These are phyloP conservation scores for Cutaneotrichosporon sp. DNA, from an alignment of 1,284 basidiomycete species.

Conservation along the genomic window DNA sequence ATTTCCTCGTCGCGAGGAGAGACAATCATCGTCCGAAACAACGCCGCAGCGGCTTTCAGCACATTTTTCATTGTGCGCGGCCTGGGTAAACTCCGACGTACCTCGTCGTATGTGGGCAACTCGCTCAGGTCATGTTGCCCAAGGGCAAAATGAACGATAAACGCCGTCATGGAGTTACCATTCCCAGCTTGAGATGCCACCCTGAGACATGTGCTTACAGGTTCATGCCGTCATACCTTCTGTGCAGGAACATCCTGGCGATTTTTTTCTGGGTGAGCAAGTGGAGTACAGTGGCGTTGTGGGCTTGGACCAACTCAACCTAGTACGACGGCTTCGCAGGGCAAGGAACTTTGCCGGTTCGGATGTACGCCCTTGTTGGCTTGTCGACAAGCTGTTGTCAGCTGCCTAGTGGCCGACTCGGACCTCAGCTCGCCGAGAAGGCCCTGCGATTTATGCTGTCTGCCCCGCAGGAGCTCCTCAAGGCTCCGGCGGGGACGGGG, in stretches of 20 bases:
- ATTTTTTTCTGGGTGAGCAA: not conserved
- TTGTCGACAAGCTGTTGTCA: not conserved
- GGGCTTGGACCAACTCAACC: not conserved
- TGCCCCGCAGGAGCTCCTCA: not conserved
- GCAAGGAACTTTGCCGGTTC: not conserved
- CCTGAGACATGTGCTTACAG: not conserved
- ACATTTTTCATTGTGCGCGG: too few relatives aligned
- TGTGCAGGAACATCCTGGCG: not conserved
- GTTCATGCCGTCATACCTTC: not conserved
- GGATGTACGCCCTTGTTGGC: not conserved
- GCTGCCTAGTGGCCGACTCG: not conserved
- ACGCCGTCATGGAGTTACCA: constrained; percentile 9
- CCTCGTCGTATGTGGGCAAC: not conserved
- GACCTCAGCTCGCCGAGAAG: not conserved
- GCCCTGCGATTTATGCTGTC: not conserved
- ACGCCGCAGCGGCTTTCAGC: too few relatives aligned
- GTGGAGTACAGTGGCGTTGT: not conserved
- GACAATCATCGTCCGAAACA: too few relatives aligned
- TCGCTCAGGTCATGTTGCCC: not conserved
- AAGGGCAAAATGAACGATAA: not conserved
- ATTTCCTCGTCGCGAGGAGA: too few relatives aligned
- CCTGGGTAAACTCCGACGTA: not conserved
- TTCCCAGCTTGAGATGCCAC: not conserved
- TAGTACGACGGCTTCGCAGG: not conserved
- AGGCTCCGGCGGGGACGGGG: not conserved